Base-by-base conservation (phyloP, 1,139 yeast genomes). In the Candida tropicalis region DNA sequence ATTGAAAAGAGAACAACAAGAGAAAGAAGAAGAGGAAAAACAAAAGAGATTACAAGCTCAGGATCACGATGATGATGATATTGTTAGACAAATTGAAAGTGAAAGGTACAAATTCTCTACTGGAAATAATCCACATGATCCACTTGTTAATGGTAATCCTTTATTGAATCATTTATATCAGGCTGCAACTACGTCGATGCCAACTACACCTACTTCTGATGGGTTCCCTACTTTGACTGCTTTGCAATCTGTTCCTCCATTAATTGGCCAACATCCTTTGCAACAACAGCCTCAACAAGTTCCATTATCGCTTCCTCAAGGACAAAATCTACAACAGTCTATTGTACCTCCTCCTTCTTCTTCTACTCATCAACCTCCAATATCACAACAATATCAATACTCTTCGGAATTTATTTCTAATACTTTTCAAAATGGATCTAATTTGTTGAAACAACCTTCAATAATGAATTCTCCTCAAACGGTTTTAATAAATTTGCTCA, bases 121-220 rank as follows among this genome's bases (percentile, higher is more conserved):
- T 23, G 32, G 26, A 12, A 16, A 28, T 31, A 8, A 26, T 24
- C 3, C 39, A n/a, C 7, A 34, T 23, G 8, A 28, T 16, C 16
- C 43, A 12, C 8, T 10, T 13, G 23, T 23, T 16, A 26, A 31
- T 28, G 23, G 27, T 20, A 66, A 66, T 45, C 70, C 63, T 40
- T 52, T 68, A 31, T 56, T 68, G 38, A 70, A 68, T 31, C 71
- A 63, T 43, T 54, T 67, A 31, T 67, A 66, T 47, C 71, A 63
- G 37, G 62, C 69, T 4, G 62, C 60, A 34, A 67, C 72, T 1
- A 52, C 60, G 6, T 57, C 68, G 1, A 44, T 56, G 12, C 58
- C 67, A 7, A 50, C 48, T n/a, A 42, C 59, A 6, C 50, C 62
- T 6, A 50, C 55, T 4, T 39, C 60, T 17, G 39, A 37, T 17